Evolutionary conservation across 2,329 filamentous ascomycete genomes (phyloP), one percentile per base, ranked within the genome.

Genomic region (Aspergillus sp.): DNA sequence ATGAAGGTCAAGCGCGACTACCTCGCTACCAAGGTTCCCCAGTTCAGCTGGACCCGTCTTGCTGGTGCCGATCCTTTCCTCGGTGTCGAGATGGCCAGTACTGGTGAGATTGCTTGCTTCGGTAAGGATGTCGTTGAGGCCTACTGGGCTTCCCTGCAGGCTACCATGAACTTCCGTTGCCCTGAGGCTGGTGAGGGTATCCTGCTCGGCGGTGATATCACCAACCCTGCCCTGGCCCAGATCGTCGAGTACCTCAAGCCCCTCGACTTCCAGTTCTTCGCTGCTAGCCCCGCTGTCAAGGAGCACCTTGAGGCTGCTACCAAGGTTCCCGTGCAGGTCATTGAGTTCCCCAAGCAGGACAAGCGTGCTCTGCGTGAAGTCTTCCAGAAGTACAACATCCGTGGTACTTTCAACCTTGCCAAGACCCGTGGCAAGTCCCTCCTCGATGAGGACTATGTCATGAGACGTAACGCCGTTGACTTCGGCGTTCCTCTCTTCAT

Each of bases 151-250:
- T 96, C 93, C 17, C 84, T 97, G 63, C 95, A 99, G 81, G 95
- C 92, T 19, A 94, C 91, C 71, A 99, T 98, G 94, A 99, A 98
- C 87, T 98, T 98, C 91, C 91, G 93, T 69, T 87, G 97, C 72
- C 95, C 95, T 47, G 89, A 96, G 78, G 91, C 92, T 56, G 95
- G 95, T 67, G 92, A 97, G 84, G 94, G 95, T 81, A 88, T 99
- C 61, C 88, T 99, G 56, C 91, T 99, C 67, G 95, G 95, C 66
- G 95, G 95, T 70, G 91, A 97, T 75, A 80, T 87, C 63, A 83
- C 81, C 68, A 89, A 88, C 78, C 77, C 88, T 62, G 87, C 87
- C 23, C 85, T 99, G 60, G 86, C 88, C 62, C 85, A 87, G 73
- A 89, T 98, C 62, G 91, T 95, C 65, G 89, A 97, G 78, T 94